Percentiles rank a stretch among this genome's conserved stretches.
Conservation (phyloP, 176 grass and related monocot species). For the Oryza australiensis region DNA sequence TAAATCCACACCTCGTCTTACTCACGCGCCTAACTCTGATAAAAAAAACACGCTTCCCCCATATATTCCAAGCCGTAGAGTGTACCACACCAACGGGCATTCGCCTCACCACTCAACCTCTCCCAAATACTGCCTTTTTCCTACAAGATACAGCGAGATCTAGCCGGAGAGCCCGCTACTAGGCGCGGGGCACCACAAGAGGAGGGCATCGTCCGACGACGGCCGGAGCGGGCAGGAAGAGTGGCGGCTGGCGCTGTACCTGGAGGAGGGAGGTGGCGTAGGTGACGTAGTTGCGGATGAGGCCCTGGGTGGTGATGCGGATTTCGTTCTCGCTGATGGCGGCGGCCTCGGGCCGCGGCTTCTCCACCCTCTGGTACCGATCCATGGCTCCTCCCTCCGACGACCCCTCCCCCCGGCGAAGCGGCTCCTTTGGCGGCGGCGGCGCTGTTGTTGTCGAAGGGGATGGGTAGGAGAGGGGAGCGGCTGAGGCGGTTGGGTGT, state of each 20-base stretch:
- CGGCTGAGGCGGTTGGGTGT: constrained; percentile 1
- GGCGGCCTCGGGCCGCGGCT: constrained; percentile 76
- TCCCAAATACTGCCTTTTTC: not conserved
- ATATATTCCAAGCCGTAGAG: not conserved
- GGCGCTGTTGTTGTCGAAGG: constrained; percentile 19
- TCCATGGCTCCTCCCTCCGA: constrained; percentile 59
- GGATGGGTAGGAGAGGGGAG: not conserved
- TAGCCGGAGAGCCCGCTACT: not conserved
- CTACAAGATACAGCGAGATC: constrained; percentile 7
- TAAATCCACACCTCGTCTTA: not conserved
- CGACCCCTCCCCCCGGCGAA: not conserved
- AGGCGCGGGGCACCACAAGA: not conserved
- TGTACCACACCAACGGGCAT: not conserved
- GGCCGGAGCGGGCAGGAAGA: not conserved
- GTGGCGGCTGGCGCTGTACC: constrained; percentile 30
- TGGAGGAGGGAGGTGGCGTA: constrained; percentile 89
- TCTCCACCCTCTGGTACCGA: constrained; percentile 90
- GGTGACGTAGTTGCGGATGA: constrained; percentile 96
- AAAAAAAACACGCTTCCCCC: not conserved
- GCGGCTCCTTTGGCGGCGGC: not conserved
- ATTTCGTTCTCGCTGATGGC: constrained; percentile 96
- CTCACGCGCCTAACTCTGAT: not conserved
- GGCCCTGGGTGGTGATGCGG: constrained; percentile 93
- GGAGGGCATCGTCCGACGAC: not conserved
- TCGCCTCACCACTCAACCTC: not conserved